These are phyloP conservation scores for Pseudopediastrum boryanum DNA, from an alignment of 139 green algal species.

Conservation along the genomic window DNA sequence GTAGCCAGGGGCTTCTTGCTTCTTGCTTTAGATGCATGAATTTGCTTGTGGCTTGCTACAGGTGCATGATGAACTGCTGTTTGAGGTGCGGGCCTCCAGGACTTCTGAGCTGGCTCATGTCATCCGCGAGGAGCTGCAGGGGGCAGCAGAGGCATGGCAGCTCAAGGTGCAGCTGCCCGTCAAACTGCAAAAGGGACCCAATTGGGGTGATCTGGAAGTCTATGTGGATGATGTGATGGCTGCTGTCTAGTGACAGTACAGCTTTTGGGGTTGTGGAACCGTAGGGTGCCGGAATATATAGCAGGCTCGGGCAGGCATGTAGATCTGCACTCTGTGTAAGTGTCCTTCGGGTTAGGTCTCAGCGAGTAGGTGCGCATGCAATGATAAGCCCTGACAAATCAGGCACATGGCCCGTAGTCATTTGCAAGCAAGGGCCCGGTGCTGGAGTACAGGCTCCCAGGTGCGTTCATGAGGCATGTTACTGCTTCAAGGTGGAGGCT, in stretches of 20 bases:
- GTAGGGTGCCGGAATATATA: too few relatives aligned
- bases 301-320: too few relatives aligned
- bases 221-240: slow-evolving; percentile 25
- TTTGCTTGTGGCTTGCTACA: slow-evolving; percentile 40
- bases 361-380: too few relatives aligned
- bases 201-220: slow-evolving; percentile 74
- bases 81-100: slow-evolving; percentile 63
- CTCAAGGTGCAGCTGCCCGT: slow-evolving; percentile 74
- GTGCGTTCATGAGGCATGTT: too few relatives aligned
- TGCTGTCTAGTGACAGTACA: background rate
- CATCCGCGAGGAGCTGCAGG: slow-evolving; percentile 69
- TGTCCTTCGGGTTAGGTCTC: too few relatives aligned
- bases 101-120: slow-evolving; percentile 45
- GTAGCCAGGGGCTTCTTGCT: background rate
- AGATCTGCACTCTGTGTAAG: too few relatives aligned
- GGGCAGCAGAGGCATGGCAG: slow-evolving; percentile 12
- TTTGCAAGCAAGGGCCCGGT: too few relatives aligned
- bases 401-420: too few relatives aligned
- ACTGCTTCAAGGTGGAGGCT: too few relatives aligned
- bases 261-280: too few relatives aligned
- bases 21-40: background rate
- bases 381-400: too few relatives aligned
- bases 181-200: slow-evolving; percentile 65
- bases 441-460: too few relatives aligned
- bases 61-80: slow-evolving; percentile 91